Percentiles rank a stretch among this genome's conserved stretches.
Conservation (phyloP, 129 eudicot genomes). For the Helianthus tuberosus region DNA sequence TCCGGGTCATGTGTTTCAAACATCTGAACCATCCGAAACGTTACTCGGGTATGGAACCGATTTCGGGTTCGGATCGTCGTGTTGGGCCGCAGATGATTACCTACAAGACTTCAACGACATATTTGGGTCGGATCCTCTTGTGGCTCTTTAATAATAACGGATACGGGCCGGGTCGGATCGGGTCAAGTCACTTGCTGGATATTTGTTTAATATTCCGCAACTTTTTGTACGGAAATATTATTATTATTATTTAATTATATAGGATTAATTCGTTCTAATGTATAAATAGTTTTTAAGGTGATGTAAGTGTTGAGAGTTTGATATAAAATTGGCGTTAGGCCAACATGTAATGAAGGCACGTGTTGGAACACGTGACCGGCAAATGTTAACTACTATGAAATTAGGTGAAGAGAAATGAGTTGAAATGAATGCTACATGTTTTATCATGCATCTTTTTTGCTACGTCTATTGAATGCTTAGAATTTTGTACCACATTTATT, state of each 20-base stretch:
- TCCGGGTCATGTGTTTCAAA: constrained; percentile 30
- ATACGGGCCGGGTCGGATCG: not conserved
- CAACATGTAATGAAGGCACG: constrained; percentile 26
- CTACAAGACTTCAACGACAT: constrained; percentile 75
- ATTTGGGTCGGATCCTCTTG: constrained; percentile 89
- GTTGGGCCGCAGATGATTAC: constrained; percentile 56
- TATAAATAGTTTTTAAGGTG: constrained; percentile 33
- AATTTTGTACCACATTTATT: constrained; percentile 38
- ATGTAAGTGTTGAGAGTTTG: constrained; percentile 31
- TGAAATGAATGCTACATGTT: constrained; percentile 56
- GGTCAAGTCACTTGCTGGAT: constrained; percentile 24
- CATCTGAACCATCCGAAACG: constrained; percentile 21
- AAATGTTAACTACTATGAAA: constrained; percentile 43
- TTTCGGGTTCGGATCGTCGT: constrained; percentile 41
- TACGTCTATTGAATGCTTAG: constrained; percentile 39
- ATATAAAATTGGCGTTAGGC: constrained; percentile 13
- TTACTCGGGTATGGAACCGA: constrained; percentile 30
- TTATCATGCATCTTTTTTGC: constrained; percentile 46
- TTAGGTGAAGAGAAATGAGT: constrained; percentile 63
- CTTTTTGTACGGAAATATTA: constrained; percentile 44
- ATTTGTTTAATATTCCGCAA: constrained; percentile 24
- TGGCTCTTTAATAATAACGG: constrained; percentile 38
- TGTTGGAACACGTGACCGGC: constrained; percentile 36
- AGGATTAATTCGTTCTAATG: constrained; percentile 22
- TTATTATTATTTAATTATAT: constrained; percentile 16